These are phyloP conservation scores for Oidiodendron maius DNA, from an alignment of 495 filamentous ascomycete genomes.

Conservation along the genomic window DNA sequence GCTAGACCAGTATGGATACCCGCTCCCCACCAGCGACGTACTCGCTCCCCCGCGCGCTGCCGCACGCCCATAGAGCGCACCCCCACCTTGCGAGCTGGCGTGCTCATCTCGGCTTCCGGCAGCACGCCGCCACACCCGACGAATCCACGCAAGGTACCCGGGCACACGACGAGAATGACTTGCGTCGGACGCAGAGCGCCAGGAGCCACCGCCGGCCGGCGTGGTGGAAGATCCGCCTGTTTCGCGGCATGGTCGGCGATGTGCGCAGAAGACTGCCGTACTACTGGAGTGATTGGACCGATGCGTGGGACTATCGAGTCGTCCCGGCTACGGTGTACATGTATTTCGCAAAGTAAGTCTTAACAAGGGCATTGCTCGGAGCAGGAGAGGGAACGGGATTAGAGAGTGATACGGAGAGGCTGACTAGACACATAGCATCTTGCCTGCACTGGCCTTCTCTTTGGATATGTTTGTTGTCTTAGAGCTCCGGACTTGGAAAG, in stretches of 20 bases:
- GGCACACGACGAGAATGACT: no score
- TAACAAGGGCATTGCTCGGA: background rate
- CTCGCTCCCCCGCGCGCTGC: no score
- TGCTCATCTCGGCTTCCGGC: no score
- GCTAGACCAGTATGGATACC: no score
- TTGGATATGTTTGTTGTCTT: conserved; percentile 68
- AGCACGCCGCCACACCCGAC: no score
- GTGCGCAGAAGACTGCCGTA: conserved; percentile 65
- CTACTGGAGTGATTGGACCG: conserved; percentile 73
- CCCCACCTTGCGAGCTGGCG: no score
- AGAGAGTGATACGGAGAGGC: conserved; percentile 15
- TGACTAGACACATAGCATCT: conserved; percentile 46
- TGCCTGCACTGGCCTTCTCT: conserved; percentile 78
- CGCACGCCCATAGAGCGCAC: no score
- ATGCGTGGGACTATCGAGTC: conserved; percentile 82
- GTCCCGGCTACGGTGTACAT: conserved; percentile 80
- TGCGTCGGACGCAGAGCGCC: conserved; percentile 1
- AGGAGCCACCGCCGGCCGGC: conserved; percentile 12
- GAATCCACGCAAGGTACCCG: no score
- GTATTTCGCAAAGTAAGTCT: conserved; percentile 79
- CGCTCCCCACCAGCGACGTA: no score
- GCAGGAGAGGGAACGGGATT: background rate
- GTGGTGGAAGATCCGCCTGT: conserved; percentile 23
- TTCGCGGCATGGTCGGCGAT: conserved; percentile 65
- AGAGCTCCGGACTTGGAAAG: no score